Evolutionary conservation across 805 yeast genomes (phyloP).

Genomic region (Zygosaccharomyces bailii): DNA sequence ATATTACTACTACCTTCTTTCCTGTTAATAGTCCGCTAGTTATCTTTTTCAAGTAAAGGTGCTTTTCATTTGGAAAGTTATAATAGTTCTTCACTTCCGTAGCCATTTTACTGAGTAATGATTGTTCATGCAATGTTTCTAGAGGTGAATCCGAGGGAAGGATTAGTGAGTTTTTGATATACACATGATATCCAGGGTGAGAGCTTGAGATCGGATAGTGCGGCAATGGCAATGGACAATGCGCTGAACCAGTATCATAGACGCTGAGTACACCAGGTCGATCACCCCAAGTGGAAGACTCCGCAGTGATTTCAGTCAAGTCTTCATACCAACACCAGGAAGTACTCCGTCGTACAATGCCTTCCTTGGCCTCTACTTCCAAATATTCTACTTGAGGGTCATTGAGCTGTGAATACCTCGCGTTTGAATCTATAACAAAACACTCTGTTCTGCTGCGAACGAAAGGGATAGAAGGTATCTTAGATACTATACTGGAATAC

Average conservation of each 20-base stretch:
- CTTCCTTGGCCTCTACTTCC: conserved; percentile 27
- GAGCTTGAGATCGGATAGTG: conserved; percentile 22
- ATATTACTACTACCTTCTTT: conserved; percentile 30
- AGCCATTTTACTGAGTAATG: conserved; percentile 36
- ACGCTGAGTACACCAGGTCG: conserved; percentile 30
- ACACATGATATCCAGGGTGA: conserved; percentile 22
- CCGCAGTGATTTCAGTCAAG: conserved; percentile 16
- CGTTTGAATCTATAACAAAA: conserved; percentile 17
- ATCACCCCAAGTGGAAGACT: conserved; percentile 14
- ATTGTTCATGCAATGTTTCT: conserved; percentile 32
- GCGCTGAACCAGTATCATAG: conserved; percentile 29
- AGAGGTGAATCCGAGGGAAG: conserved; percentile 31
- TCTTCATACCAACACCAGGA: conserved; percentile 37
- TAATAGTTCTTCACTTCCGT: conserved; percentile 38
- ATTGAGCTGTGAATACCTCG: conserved; percentile 29
- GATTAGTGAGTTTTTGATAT: conserved; percentile 29
- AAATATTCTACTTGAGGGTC: conserved; percentile 26
- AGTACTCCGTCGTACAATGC: conserved; percentile 20
- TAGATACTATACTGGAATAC: conserved; percentile 17
- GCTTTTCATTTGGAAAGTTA: conserved; percentile 37
- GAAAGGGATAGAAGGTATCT: conserved; percentile 16
- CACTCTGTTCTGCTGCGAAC: conserved; percentile 8
- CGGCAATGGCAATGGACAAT: conserved; percentile 28
- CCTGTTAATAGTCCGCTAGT: conserved; percentile 20
- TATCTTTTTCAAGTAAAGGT: conserved; percentile 36